phyloP scores from a whole-genome alignment of 208 protist species.

The Acanthamoeba culbertsoni region DNA sequence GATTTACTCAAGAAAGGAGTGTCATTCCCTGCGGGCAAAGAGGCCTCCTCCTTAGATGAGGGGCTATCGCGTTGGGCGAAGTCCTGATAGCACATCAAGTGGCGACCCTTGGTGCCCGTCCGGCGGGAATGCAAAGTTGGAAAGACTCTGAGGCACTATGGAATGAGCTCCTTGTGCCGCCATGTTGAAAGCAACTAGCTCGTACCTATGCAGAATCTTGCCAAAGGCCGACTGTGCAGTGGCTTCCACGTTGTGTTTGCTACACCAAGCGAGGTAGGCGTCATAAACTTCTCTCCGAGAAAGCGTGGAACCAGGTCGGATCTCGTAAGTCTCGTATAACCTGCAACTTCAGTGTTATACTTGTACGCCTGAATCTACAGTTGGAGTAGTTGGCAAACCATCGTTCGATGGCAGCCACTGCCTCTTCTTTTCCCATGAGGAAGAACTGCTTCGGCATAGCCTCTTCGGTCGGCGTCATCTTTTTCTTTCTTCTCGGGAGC shows the following conservation, averaged over 20 bases:
- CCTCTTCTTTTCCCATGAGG: neutral
- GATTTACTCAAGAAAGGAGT: no score
- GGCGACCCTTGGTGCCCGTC: neutral
- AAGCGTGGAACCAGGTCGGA: neutral
- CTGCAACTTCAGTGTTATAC: no score
- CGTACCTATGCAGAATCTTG: neutral
- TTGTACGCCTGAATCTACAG: no score
- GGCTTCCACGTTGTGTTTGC: neutral
- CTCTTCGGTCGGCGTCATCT: neutral
- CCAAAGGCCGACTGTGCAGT: neutral
- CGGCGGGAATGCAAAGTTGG: neutral
- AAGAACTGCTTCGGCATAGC: neutral
- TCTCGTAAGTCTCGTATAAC: neutral
- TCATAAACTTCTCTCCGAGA: neutral
- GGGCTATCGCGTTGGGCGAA: neutral
- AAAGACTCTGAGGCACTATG: neutral
- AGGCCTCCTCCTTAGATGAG: neutral
- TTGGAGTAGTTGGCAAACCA: neutral
- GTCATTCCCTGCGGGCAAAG: no score
- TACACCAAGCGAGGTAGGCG: neutral
- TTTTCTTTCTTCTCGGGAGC: no score
- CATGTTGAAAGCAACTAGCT: no score
- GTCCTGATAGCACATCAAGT: conserved; percentile 8
- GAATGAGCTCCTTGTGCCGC: no score
- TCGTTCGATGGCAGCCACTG: neutral